Percentiles rank a stretch among this genome's conserved stretches.
Conservation (phyloP, 306 rosid species). For the Lathyrus oleraceus region DNA sequence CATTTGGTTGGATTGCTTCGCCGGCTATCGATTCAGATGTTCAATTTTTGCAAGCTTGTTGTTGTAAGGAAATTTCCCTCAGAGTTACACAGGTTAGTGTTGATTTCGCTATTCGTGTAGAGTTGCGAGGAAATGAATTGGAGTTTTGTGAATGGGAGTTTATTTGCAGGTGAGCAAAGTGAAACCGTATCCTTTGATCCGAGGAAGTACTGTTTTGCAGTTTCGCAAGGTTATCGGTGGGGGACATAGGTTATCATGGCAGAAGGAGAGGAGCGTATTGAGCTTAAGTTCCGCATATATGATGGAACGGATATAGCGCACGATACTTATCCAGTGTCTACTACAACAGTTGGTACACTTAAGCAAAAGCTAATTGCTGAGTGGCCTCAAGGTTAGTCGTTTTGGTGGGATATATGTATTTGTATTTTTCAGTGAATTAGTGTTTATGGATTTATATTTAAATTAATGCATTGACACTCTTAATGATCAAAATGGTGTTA, state of each 20-base stretch:
- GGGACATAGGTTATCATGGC: constrained; percentile 49
- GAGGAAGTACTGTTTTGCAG: constrained; percentile 34
- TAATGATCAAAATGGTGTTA: not conserved
- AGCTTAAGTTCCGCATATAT: constrained; percentile 69
- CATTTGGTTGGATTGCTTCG: constrained; percentile 51
- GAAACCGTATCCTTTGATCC: constrained; percentile 34
- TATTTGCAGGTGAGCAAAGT: constrained; percentile 49
- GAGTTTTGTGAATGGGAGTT: constrained; percentile 21
- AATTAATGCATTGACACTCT: not conserved
- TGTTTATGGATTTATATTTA: constrained; percentile 1
- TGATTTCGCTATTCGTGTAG: constrained; percentile 25
- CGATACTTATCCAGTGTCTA: constrained; percentile 48
- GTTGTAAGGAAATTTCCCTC: constrained; percentile 39
- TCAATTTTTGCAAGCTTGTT: constrained; percentile 42
- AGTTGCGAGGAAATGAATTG: constrained; percentile 26
- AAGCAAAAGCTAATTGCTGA: constrained; percentile 67
- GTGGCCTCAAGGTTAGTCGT: constrained; percentile 78
- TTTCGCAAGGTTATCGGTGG: constrained; percentile 42
- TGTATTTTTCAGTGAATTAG: not conserved
- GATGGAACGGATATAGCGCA: constrained; percentile 83
- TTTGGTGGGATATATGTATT: constrained; percentile 21
- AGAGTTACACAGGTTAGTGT: constrained; percentile 43
- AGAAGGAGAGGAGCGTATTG: constrained; percentile 50
- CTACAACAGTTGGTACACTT: constrained; percentile 52
- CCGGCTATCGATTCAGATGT: constrained; percentile 49